Conservation (phyloP, 129 eudicot genomes). For the Cynara cardunculus region DNA sequence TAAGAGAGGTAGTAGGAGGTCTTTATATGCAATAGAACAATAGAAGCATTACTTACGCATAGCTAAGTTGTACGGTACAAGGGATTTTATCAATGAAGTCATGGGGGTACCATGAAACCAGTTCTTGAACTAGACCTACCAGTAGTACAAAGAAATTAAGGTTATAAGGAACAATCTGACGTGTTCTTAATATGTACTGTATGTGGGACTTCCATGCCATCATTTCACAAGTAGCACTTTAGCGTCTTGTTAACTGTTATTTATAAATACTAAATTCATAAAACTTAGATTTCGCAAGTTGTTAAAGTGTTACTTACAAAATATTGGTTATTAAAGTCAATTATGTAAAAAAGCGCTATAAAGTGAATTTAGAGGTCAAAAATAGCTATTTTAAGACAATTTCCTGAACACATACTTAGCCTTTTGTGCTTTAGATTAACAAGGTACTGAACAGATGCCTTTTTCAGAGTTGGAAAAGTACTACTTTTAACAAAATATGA, state of each 20-base stretch:
- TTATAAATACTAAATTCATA: neutral
- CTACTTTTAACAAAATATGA: constrained; percentile 12
- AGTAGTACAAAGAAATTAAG: constrained; percentile 9
- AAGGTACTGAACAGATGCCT: neutral
- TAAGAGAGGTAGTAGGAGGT: constrained; percentile 7
- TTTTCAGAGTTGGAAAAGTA: neutral
- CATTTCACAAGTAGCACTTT: neutral
- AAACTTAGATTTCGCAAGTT: neutral
- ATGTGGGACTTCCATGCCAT: too few species aligned
- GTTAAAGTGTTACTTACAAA: neutral
- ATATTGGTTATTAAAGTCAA: neutral
- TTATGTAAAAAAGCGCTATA: neutral
- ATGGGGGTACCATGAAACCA: neutral
- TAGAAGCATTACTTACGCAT: neutral
- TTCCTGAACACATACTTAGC: neutral
- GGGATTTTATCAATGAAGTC: neutral
- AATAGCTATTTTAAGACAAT: neutral
- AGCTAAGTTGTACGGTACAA: constrained; percentile 12
- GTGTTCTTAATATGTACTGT: neutral
- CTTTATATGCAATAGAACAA: neutral
- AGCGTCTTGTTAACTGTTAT: neutral
- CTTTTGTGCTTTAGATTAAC: neutral
- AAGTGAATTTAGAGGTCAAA: neutral
- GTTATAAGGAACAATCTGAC: neutral
- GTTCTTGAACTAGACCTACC: constrained; percentile 24